These are phyloP conservation scores for Agrocybe pediades DNA, from an alignment of 768 basidiomycete species.

Conservation along the genomic window DNA sequence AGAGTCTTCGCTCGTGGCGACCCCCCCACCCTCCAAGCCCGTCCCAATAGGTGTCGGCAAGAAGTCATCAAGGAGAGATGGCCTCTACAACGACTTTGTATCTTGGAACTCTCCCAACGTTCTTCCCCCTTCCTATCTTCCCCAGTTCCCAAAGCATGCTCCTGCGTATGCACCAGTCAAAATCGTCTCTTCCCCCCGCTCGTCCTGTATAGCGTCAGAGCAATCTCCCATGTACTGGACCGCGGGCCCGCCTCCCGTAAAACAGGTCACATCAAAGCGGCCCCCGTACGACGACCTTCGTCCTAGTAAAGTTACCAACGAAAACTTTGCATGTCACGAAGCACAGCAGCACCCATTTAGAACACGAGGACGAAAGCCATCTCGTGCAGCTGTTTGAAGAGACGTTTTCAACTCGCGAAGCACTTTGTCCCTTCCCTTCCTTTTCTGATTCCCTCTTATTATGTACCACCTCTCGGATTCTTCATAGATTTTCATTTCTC, in stretches of 20 bases:
- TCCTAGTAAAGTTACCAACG: slow-evolving; percentile 11
- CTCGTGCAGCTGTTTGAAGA: slow-evolving; percentile 35
- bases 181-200: slow-evolving; percentile 15
- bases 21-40: slow-evolving; percentile 43
- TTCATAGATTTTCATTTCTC: not conserved
- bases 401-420: not conserved
- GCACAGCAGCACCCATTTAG: slow-evolving; percentile 34
- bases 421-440: slow-evolving; percentile 8
- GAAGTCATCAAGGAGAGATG: slow-evolving; percentile 34
- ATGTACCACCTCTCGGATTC: slow-evolving; percentile 1
- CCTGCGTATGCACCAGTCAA: slow-evolving; percentile 19
- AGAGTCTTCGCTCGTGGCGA: slow-evolving; percentile 50
- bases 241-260: slow-evolving; percentile 16
- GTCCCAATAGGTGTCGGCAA: slow-evolving; percentile 22
- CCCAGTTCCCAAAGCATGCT: slow-evolving; percentile 24
- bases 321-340: slow-evolving; percentile 15
- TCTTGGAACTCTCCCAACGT: slow-evolving; percentile 45
- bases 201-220: slow-evolving; percentile 17
- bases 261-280: slow-evolving; percentile 5
- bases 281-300: not conserved
- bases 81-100: slow-evolving; percentile 43
- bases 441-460: slow-evolving; percentile 2
- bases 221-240: slow-evolving; percentile 23
- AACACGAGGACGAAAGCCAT: slow-evolving; percentile 43
- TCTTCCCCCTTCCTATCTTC: slow-evolving; percentile 21